Evolutionary conservation across 371 early-diverging fungal species (phyloP), one percentile per base, ranked within the genome.

Genomic region (Syncephalastrum monosporum): DNA sequence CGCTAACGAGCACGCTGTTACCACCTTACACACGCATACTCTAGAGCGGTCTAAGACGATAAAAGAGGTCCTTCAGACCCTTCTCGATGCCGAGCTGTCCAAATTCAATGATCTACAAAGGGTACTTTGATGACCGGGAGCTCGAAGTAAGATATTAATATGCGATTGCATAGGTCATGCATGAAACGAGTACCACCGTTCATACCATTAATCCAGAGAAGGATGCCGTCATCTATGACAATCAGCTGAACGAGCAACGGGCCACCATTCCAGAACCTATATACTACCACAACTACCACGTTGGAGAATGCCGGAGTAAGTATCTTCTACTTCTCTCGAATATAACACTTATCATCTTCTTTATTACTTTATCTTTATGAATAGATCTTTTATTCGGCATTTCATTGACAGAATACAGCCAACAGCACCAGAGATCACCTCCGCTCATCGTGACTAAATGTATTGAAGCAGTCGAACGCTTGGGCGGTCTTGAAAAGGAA

Each of bases 381-480:
- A 14, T 67, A 78, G 87, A 83, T 57, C 61, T 86, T 54, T 71
- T 86, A 6, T 89, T 87, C 67, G 86, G 87, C 33, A 74, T 75
- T 15, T 75, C 80, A 5, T 61, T 89, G 33, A 54, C 60, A 1
- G 81, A 80, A 47, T 78, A 79, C 61, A 76, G 80, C 33, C 72
- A 75, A 47, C 71, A 70, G 50, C 63, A 71, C 58, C 54, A 66
- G 17, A 64, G 77, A 51, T 69, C 77, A 0, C 81, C 85, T 4
- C 89, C 89, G 0, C 27, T 82, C 6, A 66, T 87, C 5, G 73
- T 89, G 7, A 61, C 72, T 16, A 77, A 77, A 45, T 85, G 87
- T 54, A 68, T 85, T 15, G 75, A 81, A 17, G 82, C 85, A 16
- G 74, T 89, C 50, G 86, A 89, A 50, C 68, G 74, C 14, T 55